Evolutionary conservation across 2,329 filamentous ascomycete genomes (phyloP), one percentile per base, ranked within the genome.

Genomic region (Niveomyces coronatus): DNA sequence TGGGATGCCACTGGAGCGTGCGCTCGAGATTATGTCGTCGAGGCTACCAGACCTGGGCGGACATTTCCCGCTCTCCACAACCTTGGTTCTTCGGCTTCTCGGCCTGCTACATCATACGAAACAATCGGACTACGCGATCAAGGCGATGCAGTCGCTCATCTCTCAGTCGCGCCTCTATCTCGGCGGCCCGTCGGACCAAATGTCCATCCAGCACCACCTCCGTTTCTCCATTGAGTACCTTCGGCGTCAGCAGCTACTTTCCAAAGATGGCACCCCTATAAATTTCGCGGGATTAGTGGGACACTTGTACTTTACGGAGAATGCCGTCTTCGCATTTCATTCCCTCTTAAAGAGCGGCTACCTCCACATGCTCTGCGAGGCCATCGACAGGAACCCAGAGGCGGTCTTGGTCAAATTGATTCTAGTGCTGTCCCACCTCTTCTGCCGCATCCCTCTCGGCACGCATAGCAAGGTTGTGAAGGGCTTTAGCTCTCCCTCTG

Each of bases 171-270:
- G 79, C 20, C 57, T 88, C 6, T 85, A 80, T 45, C 66, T 88
- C 3, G 82, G 82, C 31, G 81, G 82, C 0, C 66, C 76, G 3
- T 74, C 76, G 29, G 75, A 76, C 35, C 78, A 77, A 49, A 73
- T 79, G 53, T 74, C 82, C 2, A 75, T 86, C 1, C 68, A 82
- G 36, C 83, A 89, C 52, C 82, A 88, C 50, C 57, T 89, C 6
- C 73, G 84, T 4, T 89, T 89, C 55, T 87, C 82, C 0, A 82
- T 89, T 31, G 83, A 89, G 46, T 89, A 86, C 48, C 66, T 89
- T 1, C 71, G 82, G 15, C 67, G 79, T 24, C 79, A 86, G 47
- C 64, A 73, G 30, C 69, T 89, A 0, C 63, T 89, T 8, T 75
- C 73, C 4, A 54, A 62, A 0, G 53, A 60, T 2, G 84, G 83